These are phyloP conservation scores for Fusarium subtropicale DNA, from an alignment of 2,329 filamentous ascomycete species.

Conservation along the genomic window DNA sequence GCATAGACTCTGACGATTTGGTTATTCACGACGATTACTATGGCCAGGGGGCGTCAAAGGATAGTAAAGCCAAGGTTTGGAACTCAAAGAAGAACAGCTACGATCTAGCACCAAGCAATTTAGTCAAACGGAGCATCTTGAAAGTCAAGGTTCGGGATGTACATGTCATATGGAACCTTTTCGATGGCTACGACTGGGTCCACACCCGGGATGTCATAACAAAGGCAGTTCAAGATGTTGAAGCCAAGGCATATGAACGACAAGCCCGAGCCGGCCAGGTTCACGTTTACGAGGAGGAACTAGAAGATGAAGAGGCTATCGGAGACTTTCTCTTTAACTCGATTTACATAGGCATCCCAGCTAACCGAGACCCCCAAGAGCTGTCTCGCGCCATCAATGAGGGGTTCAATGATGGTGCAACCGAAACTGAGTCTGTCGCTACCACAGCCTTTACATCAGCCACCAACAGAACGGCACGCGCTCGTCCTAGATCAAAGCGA, in stretches of 20 bases:
- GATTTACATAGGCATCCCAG: slow-evolving; percentile 94
- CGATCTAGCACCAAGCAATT: slow-evolving; percentile 70
- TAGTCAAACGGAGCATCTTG: slow-evolving; percentile 76
- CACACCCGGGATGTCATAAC: slow-evolving; percentile 86
- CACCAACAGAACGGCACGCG: slow-evolving; percentile 61
- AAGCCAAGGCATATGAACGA: slow-evolving; percentile 82
- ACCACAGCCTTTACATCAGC: slow-evolving; percentile 76
- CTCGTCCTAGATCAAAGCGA: slow-evolving; percentile 64
- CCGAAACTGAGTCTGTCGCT: slow-evolving; percentile 90
- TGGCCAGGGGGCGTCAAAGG: slow-evolving; percentile 67
- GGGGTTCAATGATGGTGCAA: slow-evolving; percentile 84
- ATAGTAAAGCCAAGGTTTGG: slow-evolving; percentile 81
- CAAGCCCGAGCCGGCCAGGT: slow-evolving; percentile 68
- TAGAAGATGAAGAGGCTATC: slow-evolving; percentile 86
- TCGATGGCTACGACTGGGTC: slow-evolving; percentile 97
- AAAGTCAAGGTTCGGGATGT: slow-evolving; percentile 84
- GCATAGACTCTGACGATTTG: slow-evolving; percentile 71
- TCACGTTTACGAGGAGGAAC: slow-evolving; percentile 72
- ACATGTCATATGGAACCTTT: slow-evolving; percentile 96
- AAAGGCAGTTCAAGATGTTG: slow-evolving; percentile 88
- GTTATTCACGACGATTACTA: slow-evolving; percentile 85
- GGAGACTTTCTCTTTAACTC: slow-evolving; percentile 98
- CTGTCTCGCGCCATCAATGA: slow-evolving; percentile 87
- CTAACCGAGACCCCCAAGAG: slow-evolving; percentile 85
- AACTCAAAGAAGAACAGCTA: slow-evolving; percentile 82